These are phyloP conservation scores for Kluyveromyces sp. DNA, from an alignment of 1,139 yeast species.

Conservation along the genomic window DNA sequence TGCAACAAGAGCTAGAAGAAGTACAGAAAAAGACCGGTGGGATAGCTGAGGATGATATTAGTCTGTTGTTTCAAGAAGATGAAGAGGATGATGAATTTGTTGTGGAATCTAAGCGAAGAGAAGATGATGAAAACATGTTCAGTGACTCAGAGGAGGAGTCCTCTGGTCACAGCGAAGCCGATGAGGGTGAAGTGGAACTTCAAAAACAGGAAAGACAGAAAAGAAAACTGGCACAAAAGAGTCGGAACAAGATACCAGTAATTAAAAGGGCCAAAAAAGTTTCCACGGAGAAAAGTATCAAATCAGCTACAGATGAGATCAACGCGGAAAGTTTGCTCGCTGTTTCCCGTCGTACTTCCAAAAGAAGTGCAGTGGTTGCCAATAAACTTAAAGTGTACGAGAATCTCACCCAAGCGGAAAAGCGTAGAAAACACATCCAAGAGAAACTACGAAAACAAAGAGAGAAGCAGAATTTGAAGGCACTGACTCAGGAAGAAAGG, in stretches of 20 bases:
- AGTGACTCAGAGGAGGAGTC: slow-evolving; percentile 25
- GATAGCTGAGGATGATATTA: slow-evolving; percentile 68
- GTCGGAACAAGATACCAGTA: slow-evolving; percentile 36
- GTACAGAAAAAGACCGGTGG: slow-evolving; percentile 27
- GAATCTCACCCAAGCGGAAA: slow-evolving; percentile 64
- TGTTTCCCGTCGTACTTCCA: slow-evolving; percentile 60
- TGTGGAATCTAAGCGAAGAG: slow-evolving; percentile 28
- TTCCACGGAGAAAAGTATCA: slow-evolving; percentile 11
- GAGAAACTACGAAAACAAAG: slow-evolving; percentile 27
- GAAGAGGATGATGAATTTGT: slow-evolving; percentile 77
- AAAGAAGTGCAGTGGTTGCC: slow-evolving; percentile 71
- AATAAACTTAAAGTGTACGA: slow-evolving; percentile 74
- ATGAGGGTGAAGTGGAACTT: slow-evolving; percentile 45
- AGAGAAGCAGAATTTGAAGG: slow-evolving; percentile 40
- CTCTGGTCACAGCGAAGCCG: slow-evolving; percentile 14
- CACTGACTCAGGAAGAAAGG: slow-evolving; percentile 79
- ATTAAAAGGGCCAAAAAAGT: slow-evolving; percentile 35
- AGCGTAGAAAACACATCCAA: slow-evolving; percentile 46
- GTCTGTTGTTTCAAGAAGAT: slow-evolving; percentile 73
- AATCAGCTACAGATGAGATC: slow-evolving; percentile 27
- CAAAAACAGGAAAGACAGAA: slow-evolving; percentile 44
- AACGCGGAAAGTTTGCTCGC: slow-evolving; percentile 45
- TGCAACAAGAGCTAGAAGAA: slow-evolving; percentile 56
- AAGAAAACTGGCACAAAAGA: slow-evolving; percentile 38
- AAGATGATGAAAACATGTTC: slow-evolving; percentile 27